phyloP scores from a whole-genome alignment of 805 yeast species.

The Saccharomycopsis fodiens region DNA sequence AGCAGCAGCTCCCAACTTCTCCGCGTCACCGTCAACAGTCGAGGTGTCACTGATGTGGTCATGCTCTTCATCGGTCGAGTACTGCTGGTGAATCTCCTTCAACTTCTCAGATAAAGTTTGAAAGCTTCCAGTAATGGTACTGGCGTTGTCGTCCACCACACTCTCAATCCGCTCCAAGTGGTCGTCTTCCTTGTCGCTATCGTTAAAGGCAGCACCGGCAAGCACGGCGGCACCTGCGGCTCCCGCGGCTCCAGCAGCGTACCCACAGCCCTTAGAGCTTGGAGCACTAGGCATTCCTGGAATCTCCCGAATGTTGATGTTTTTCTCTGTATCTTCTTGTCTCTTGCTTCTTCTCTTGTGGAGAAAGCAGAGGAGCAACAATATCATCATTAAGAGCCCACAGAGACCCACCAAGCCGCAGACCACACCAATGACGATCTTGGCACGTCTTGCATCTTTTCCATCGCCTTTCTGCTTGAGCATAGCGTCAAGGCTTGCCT shows the following conservation, averaged over 20 bases:
- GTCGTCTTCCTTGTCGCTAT: constrained; percentile 2
- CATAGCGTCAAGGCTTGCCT: constrained; percentile 4
- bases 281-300: constrained; percentile 3
- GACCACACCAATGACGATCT: constrained; percentile 19
- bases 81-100: constrained; percentile 20
- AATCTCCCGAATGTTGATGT: constrained; percentile 9
- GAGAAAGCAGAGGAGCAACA: constrained; percentile 12
- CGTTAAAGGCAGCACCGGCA: neutral
- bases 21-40: constrained; percentile 7
- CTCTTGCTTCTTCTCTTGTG: constrained; percentile 11
- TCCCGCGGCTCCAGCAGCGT: constrained; percentile 14
- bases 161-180: constrained; percentile 12
- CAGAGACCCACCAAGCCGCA: constrained; percentile 17
- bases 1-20: neutral
- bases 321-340: constrained; percentile 15
- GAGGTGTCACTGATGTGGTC: constrained; percentile 8
- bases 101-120: constrained; percentile 20
- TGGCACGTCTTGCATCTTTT: constrained; percentile 7
- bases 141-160: constrained; percentile 17
- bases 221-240: constrained; percentile 16
- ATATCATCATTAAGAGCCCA: constrained; percentile 3
- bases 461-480: neutral
- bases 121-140: constrained; percentile 20
- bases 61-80: constrained; percentile 9
- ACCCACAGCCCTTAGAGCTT: constrained; percentile 2